These are phyloP conservation scores for Colletotrichum theobromicola DNA, from an alignment of 2,329 filamentous ascomycete genomes.

Conservation along the genomic window DNA sequence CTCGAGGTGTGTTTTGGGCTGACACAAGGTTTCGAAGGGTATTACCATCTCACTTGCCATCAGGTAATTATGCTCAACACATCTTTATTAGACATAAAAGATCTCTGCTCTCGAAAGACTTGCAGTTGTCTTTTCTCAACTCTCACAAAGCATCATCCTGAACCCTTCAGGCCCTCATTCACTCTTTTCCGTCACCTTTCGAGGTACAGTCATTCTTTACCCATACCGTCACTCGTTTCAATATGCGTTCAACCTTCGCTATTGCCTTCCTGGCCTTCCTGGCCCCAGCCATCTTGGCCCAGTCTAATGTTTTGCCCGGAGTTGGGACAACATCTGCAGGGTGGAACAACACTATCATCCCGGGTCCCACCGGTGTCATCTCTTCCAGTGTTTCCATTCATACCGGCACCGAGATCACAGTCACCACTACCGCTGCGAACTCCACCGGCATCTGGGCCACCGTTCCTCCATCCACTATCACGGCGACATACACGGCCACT, in stretches of 20 bases:
- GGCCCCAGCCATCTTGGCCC: neutral
- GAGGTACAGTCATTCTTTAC: neutral
- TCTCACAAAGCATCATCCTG: neutral
- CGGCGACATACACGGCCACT: slow-evolving; percentile 1
- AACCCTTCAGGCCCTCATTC: neutral
- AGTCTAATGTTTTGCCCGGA: neutral
- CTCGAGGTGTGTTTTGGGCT: neutral
- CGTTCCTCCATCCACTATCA: neutral
- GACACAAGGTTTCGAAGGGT: neutral
- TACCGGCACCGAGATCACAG: neutral
- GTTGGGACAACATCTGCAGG: neutral
- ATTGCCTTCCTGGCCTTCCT: neutral
- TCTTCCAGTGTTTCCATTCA: neutral
- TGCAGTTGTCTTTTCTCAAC: neutral
- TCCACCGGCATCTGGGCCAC: neutral
- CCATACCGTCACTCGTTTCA: neutral
- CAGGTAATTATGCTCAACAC: neutral
- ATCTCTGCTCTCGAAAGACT: neutral
- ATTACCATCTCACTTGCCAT: neutral
- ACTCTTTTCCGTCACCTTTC: neutral
- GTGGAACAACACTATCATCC: neutral
- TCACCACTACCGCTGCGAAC: neutral
- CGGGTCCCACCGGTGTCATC: neutral
- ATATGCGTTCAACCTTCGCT: neutral
- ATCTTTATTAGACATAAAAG: neutral